Evolutionary conservation across 768 basidiomycete species (phyloP).

Genomic region (Melanogaster broomeanus): DNA sequence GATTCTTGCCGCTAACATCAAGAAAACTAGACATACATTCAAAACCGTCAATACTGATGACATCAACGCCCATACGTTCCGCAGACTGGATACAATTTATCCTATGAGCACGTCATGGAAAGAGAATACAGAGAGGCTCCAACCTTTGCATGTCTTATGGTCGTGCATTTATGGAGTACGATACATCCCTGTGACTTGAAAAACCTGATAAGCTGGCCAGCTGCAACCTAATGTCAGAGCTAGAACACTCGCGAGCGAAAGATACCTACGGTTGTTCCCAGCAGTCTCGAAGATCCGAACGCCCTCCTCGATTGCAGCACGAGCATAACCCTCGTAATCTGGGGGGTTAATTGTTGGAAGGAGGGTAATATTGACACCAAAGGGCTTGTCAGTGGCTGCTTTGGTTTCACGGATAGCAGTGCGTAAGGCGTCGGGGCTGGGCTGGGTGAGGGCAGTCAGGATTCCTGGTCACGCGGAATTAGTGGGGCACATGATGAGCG

Average conservation of each 20-base stretch:
- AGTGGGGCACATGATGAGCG: background rate
- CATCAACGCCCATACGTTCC: conserved; percentile 78
- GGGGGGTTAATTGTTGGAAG: conserved; percentile 89
- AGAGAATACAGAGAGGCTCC: conserved; percentile 28
- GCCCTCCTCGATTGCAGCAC: conserved; percentile 83
- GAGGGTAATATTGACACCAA: conserved; percentile 87
- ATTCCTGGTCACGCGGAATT: conserved; percentile 50
- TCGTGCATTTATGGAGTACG: conserved; percentile 91
- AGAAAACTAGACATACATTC: conserved; percentile 59
- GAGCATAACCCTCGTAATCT: conserved; percentile 83
- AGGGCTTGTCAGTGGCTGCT: conserved; percentile 67
- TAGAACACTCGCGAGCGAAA: background rate
- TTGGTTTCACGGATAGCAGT: conserved; percentile 78
- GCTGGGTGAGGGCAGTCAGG: conserved; percentile 87
- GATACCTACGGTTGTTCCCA: conserved; percentile 77
- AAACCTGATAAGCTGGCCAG: conserved; percentile 74
- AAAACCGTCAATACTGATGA: conserved; percentile 88
- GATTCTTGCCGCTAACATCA: background rate
- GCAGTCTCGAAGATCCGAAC: conserved; percentile 92
- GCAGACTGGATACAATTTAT: conserved; percentile 45
- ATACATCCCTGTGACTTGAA: conserved; percentile 79
- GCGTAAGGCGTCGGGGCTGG: conserved; percentile 79
- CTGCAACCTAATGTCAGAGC: conserved; percentile 37
- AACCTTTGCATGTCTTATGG: conserved; percentile 83
- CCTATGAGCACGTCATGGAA: background rate